phyloP scores from a whole-genome alignment of 768 basidiomycete species.

The Candolleomyces aberdarensis region DNA sequence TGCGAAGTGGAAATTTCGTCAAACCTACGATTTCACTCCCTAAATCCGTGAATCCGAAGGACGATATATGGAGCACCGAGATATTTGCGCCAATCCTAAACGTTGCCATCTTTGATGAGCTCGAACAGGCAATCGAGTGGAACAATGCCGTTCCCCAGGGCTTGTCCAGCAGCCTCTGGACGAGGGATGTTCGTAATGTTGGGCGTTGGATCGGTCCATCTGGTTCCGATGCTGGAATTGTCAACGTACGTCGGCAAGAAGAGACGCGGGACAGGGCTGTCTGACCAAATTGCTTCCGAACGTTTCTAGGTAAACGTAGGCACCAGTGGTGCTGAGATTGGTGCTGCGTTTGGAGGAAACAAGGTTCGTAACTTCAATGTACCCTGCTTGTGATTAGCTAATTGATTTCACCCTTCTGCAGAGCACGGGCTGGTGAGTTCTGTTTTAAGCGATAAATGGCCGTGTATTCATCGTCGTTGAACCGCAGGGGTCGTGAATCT shows the following conservation, averaged over 20 bases:
- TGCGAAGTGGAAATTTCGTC: conserved; percentile 81
- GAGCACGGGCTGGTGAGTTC: conserved; percentile 82
- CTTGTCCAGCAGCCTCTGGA: conserved; percentile 91
- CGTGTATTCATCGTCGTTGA: conserved; percentile 18
- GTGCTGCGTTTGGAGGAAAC: conserved; percentile 92
- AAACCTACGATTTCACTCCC: conserved; percentile 82
- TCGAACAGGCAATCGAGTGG: conserved; percentile 85
- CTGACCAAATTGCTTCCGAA: conserved; percentile 11
- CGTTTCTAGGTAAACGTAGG: conserved; percentile 50
- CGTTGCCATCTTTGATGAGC: conserved; percentile 80
- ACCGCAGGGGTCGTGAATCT: conserved; percentile 83
- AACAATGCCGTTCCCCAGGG: conserved; percentile 92
- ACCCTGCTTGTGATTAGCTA: background rate
- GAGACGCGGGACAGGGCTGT: conserved; percentile 13
- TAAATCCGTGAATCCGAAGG: conserved; percentile 46
- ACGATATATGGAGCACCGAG: conserved; percentile 72
- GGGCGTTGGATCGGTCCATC: conserved; percentile 91
- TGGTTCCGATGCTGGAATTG: conserved; percentile 90
- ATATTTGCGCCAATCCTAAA: conserved; percentile 90
- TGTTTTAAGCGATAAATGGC: background rate
- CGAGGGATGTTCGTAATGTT: conserved; percentile 75
- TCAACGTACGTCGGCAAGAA: conserved; percentile 60
- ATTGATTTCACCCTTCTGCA: conserved; percentile 22
- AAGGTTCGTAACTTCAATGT: conserved; percentile 47
- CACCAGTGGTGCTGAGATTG: conserved; percentile 59